phyloP scores from a whole-genome alignment of 148 eudicot species.

The Hydrangea macrophylla region DNA sequence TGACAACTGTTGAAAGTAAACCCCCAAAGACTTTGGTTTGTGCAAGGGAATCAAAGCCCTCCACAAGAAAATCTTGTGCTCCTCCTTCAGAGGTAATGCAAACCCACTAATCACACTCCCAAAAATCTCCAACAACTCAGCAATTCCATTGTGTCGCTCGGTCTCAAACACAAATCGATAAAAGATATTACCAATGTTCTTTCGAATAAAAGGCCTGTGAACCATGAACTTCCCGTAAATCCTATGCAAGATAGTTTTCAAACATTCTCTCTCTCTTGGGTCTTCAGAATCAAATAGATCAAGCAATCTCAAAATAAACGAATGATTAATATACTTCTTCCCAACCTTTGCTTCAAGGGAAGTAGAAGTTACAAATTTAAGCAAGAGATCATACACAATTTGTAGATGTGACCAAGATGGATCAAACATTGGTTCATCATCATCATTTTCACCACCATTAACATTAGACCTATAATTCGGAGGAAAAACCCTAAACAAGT shows the following conservation, averaged over 20 bases:
- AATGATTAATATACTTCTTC: slow-evolving; percentile 76
- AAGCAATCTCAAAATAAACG: slow-evolving; percentile 63
- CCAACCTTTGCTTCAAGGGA: slow-evolving; percentile 82
- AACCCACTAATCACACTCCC: slow-evolving; percentile 96
- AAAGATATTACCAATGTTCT: slow-evolving; percentile 72
- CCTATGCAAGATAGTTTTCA: slow-evolving; percentile 82
- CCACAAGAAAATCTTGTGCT: slow-evolving; percentile 82
- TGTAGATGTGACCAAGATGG: slow-evolving; percentile 92
- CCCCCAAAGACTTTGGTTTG: slow-evolving; percentile 69
- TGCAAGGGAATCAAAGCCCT: slow-evolving; percentile 85
- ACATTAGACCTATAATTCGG: slow-evolving; percentile 50
- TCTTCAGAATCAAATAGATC: slow-evolving; percentile 93
- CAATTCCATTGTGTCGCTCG: slow-evolving; percentile 83
- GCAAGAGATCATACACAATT: slow-evolving; percentile 76
- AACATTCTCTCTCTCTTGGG: slow-evolving; percentile 86
- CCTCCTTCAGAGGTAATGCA: slow-evolving; percentile 91
- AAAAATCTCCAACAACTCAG: slow-evolving; percentile 88
- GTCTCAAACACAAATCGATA: slow-evolving; percentile 69
- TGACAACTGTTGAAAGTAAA: slow-evolving; percentile 84
- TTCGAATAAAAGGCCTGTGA: slow-evolving; percentile 82
- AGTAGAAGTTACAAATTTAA: slow-evolving; percentile 67
- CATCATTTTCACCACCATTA: slow-evolving; percentile 54
- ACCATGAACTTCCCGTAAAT: slow-evolving; percentile 96
- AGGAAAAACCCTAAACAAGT: slow-evolving; percentile 80
- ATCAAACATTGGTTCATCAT: slow-evolving; percentile 81